phyloP scores from a whole-genome alignment of 257 asterid species.

The Solanum lycopersicoides region DNA sequence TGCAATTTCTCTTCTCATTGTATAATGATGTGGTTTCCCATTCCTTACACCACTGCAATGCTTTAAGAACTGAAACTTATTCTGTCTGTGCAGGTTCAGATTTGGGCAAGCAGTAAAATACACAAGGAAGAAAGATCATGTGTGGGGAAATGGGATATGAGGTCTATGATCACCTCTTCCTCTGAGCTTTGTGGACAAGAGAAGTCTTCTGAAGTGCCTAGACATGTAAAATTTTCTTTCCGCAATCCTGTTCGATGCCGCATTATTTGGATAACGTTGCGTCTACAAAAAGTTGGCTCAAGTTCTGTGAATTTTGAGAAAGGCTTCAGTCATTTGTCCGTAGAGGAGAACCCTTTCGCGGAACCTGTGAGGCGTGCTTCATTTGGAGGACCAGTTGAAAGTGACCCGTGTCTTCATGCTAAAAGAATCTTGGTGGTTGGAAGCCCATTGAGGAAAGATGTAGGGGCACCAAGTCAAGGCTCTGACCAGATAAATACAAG shows the following conservation, averaged over 20 bases:
- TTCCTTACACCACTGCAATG: not conserved
- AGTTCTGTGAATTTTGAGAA: slow-evolving; percentile 65
- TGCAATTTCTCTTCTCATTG: not conserved
- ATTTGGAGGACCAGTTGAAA: slow-evolving; percentile 63
- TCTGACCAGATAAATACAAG: slow-evolving; percentile 61
- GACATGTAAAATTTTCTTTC: slow-evolving; percentile 77
- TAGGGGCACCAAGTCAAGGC: slow-evolving; percentile 42
- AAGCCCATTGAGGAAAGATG: slow-evolving; percentile 42
- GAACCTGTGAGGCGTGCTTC: slow-evolving; percentile 74
- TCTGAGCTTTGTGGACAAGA: slow-evolving; percentile 81
- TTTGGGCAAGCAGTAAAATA: slow-evolving; percentile 83
- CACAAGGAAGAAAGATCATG: slow-evolving; percentile 79
- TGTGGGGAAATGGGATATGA: slow-evolving; percentile 91
- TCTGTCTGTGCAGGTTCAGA: slow-evolving; percentile 60
- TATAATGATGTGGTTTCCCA: not conserved
- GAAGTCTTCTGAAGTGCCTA: slow-evolving; percentile 44
- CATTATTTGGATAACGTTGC: slow-evolving; percentile 78
- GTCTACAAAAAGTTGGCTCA: slow-evolving; percentile 70
- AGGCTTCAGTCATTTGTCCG: slow-evolving; percentile 52
- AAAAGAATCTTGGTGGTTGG: slow-evolving; percentile 74
- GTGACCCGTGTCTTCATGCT: slow-evolving; percentile 87
- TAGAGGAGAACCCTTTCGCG: slow-evolving; percentile 86
- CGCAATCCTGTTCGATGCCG: slow-evolving; percentile 81
- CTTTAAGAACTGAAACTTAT: not conserved
- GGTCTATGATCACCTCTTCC: slow-evolving; percentile 55